phyloP scores from a whole-genome alignment of 108 stramenopile genomes.

The Nannochloropsis salina region DNA sequence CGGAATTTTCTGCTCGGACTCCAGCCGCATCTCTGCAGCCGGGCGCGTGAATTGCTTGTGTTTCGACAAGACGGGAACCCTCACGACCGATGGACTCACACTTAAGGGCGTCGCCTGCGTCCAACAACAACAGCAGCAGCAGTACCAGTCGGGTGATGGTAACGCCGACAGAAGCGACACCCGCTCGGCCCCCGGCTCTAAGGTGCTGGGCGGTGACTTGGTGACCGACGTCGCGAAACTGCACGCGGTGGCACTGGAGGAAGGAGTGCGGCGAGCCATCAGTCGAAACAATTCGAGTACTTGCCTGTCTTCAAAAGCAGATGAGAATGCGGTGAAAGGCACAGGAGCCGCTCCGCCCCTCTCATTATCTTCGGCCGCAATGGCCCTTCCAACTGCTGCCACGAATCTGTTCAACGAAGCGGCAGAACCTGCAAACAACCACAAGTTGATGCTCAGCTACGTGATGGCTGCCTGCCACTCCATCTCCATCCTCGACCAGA shows the following conservation, averaged over 20 bases:
- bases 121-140: not conserved
- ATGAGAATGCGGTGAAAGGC: not conserved
- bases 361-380: not conserved
- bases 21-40: not conserved
- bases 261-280: not conserved
- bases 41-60: not conserved
- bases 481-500: not conserved
- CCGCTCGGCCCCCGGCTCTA: not conserved
- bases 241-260: not conserved
- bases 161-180: not conserved
- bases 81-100: conserved; percentile 5
- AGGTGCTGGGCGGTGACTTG: not conserved
- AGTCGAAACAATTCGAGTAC: not conserved
- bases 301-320: not conserved
- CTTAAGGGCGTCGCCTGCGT: not conserved
- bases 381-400: not conserved
- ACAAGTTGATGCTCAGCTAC: not conserved
- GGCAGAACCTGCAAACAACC: not conserved
- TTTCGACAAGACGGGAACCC: conserved; percentile 20
- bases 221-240: not conserved
- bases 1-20: not conserved
- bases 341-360: not conserved
- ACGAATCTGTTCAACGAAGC: not conserved
- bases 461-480: conserved; percentile 19
- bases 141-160: not conserved